A percentile compares a stretch with the other conserved stretches of the same genome.
phyloP scores from a whole-genome alignment of 2,329 filamentous ascomycete species.

The Tolypocladium tundrense region DNA sequence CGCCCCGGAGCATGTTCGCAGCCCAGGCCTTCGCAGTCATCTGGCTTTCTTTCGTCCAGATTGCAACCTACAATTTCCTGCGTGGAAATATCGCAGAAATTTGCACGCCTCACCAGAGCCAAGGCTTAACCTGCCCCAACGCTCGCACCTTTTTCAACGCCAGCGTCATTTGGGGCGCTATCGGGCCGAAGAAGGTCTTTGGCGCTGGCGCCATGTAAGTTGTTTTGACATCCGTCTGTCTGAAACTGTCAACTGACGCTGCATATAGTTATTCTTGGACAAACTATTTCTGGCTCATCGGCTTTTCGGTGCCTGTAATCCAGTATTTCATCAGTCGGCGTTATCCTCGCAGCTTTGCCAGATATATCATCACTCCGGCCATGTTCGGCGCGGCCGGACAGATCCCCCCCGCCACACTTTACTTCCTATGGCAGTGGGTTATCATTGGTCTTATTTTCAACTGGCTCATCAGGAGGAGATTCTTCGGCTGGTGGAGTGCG shows the following conservation, averaged over 20 bases:
- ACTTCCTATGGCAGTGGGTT: constrained; percentile 45
- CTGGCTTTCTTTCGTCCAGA: constrained; percentile 27
- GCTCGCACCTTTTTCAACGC: constrained; percentile 50
- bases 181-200: constrained; percentile 30
- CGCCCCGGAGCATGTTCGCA: constrained; percentile 36
- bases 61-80: constrained; percentile 25
- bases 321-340: constrained; percentile 37
- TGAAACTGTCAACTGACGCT: neutral
- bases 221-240: neutral
- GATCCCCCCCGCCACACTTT: constrained; percentile 44
- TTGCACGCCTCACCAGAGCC: constrained; percentile 35
- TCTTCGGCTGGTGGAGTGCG: constrained; percentile 42
- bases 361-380: constrained; percentile 41
- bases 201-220: constrained; percentile 17
- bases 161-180: constrained; percentile 52
- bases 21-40: constrained; percentile 29
- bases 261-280: constrained; percentile 28
- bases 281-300: constrained; percentile 46
- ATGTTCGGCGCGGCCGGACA: constrained; percentile 40
- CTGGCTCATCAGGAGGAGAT: constrained; percentile 36
- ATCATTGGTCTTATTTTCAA: constrained; percentile 46
- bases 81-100: constrained; percentile 38
- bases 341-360: constrained; percentile 33
- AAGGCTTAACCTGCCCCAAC: constrained; percentile 45
- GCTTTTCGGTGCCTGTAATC: constrained; percentile 33